Evolutionary conservation across 2,329 filamentous ascomycete species (phyloP), one percentile per base, ranked within the genome.

Genomic region (Sporothrix mexicana): DNA sequence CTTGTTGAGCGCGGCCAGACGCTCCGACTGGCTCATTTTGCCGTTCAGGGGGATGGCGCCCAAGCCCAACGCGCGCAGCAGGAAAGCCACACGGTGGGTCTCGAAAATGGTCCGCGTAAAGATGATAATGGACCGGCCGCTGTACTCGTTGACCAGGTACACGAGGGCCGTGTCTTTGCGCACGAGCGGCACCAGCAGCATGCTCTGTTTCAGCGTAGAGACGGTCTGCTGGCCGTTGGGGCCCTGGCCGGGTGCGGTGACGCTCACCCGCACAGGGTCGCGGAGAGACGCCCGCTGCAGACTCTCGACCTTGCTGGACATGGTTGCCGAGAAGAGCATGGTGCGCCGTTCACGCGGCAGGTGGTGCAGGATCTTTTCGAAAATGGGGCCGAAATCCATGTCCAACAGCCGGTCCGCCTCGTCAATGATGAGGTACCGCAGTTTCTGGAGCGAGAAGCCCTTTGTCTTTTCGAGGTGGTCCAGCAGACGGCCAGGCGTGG

Each of bases 401-500:
- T 99, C 96, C 1, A 98, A 88, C 10, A 98, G 86, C 73, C 95
- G 87, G 81, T 98, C 95, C 30, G 95, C 95, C 83, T 98, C 95
- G 79, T 98, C 95, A 89, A 98, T 94, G 74, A 98, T 95, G 3
- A 98, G 85, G 79, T 95, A 97, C 79, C 95, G 95, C 51, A 98
- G 85, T 43, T 92, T 88, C 55, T 70, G 68, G 67, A 98, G 84
- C 1, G 92, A 95, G 82, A 99, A 98, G 12, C 96, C 95, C 81
- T 97, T 98, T 1, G 96, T 99, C 82, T 97, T 97, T 80, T 98
- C 94, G 9, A 98, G 84, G 78, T 99, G 96, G 78, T 98, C 96
- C 4, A 98, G 85, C 25, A 98, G 84, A 72, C 95, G 90, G 70
- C 95, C 95, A 0, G 95, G 95, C 0, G 95, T 98, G 0, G 95